A percentile compares a stretch with the other conserved stretches of the same genome.
phyloP scores from a whole-genome alignment of 169 alveolate species.

The Plasmodium vivax region DNA sequence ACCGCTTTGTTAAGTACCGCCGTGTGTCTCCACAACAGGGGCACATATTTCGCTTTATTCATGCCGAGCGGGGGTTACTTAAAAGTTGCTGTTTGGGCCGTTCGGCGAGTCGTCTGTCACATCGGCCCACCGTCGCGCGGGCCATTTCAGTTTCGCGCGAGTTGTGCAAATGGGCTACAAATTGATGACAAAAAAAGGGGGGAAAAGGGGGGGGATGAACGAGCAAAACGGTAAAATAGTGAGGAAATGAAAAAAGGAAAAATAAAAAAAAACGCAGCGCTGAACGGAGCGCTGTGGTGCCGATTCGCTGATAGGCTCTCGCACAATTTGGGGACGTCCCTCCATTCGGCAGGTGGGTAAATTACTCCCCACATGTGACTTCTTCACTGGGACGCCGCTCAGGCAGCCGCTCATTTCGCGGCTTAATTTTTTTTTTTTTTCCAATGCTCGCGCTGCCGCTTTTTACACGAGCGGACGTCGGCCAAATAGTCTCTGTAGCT shows the following conservation, averaged over 20 bases:
- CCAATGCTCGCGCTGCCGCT: background rate
- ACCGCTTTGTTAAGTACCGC: background rate
- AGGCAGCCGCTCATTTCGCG: background rate
- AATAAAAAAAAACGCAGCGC: background rate
- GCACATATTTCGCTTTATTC: slow-evolving; percentile 21
- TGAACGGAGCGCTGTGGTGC: background rate
- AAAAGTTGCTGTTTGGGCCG: background rate
- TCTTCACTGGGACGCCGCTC: background rate
- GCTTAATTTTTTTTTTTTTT: background rate
- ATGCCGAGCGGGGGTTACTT: background rate
- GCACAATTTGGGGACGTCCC: background rate
- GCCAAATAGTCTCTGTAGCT: background rate
- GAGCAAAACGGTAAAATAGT: background rate
- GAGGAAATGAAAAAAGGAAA: background rate
- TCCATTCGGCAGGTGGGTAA: background rate
- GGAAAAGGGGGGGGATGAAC: background rate
- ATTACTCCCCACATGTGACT: background rate
- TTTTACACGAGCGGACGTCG: background rate
- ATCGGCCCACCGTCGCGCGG: background rate
- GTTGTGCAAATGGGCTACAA: background rate
- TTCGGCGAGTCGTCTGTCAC: background rate
- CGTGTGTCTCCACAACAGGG: slow-evolving; percentile 56
- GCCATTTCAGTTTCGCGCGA: background rate
- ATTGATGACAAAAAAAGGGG: background rate
- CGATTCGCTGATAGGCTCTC: background rate